Conservation (phyloP, 2,329 filamentous ascomycete species). For the Botryosphaeria dothidea region DNA sequence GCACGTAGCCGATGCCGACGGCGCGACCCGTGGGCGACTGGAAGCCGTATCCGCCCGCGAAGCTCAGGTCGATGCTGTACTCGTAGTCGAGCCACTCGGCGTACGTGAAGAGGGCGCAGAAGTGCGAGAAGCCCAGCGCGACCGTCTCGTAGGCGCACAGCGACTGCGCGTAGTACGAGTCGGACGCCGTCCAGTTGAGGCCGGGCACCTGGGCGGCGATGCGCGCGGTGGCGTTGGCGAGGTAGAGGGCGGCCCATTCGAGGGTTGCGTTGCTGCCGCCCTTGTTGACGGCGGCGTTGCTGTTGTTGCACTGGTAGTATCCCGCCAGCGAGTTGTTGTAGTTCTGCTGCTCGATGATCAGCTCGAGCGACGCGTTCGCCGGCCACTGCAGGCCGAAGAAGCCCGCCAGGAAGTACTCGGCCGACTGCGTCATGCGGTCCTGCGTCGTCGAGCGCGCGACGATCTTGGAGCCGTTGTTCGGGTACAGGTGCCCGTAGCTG, state of each 20-base stretch:
- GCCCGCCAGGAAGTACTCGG: slow-evolving; percentile 76
- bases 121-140: slow-evolving; percentile 72
- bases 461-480: slow-evolving; percentile 69
- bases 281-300: slow-evolving; percentile 35
- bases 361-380: slow-evolving; percentile 69
- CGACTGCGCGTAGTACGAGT: slow-evolving; percentile 64
- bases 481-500: slow-evolving; percentile 69
- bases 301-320: slow-evolving; percentile 66
- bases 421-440: slow-evolving; percentile 74
- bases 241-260: slow-evolving; percentile 66
- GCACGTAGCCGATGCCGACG: slow-evolving; percentile 66
- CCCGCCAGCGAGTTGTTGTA: slow-evolving; percentile 74
- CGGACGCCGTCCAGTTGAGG: slow-evolving; percentile 36
- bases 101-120: slow-evolving; percentile 74
- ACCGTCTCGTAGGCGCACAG: slow-evolving; percentile 78
- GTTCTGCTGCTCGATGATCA: slow-evolving; percentile 64
- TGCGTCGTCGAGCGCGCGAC: slow-evolving; percentile 74
- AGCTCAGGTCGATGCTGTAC: slow-evolving; percentile 69
- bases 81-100: slow-evolving; percentile 73
- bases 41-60: slow-evolving; percentile 63
- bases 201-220: slow-evolving; percentile 55
- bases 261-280: slow-evolving; percentile 42
- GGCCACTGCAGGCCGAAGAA: slow-evolving; percentile 78
- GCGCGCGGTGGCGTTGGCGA: slow-evolving; percentile 63
- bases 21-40: slow-evolving; percentile 67